Evolutionary conservation across 1,284 basidiomycete genomes (phyloP).

Genomic region (Mycena sp.): DNA sequence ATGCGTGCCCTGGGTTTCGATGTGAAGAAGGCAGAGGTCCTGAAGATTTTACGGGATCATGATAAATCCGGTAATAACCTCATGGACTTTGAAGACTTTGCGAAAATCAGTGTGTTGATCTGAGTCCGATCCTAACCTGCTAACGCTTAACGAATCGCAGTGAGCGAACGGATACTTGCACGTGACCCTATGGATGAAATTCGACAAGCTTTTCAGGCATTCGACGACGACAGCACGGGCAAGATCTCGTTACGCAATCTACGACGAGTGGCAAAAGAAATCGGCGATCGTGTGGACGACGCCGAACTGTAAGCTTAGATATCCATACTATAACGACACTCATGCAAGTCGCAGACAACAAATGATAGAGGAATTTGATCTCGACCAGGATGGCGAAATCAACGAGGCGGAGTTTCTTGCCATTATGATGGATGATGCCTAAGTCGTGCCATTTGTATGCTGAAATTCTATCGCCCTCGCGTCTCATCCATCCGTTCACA

Average conservation of each 20-base stretch:
- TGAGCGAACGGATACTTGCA: conserved; percentile 93
- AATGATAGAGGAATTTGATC: conserved; percentile 99
- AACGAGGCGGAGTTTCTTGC: conserved; percentile 94
- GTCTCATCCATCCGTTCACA: no score
- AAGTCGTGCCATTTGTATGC: no score
- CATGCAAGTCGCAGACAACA: conserved; percentile 79
- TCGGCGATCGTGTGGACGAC: conserved; percentile 95
- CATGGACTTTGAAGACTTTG: conserved; percentile 96
- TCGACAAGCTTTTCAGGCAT: conserved; percentile 93
- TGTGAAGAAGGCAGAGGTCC: conserved; percentile 96
- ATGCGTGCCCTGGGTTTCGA: conserved; percentile 99
- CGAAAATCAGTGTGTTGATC: conserved; percentile 87
- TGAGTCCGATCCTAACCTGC: conserved; percentile 9
- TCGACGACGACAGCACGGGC: no score
- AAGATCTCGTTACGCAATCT: conserved; percentile 92
- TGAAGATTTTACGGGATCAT: conserved; percentile 93
- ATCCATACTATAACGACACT: conserved; percentile 17
- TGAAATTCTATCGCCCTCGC: no score
- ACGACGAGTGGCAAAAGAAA: conserved; percentile 94
- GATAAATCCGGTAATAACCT: conserved; percentile 91
- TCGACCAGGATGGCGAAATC: conserved; percentile 99
- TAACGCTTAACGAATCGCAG: conserved; percentile 55
- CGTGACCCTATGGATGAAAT: conserved; percentile 98
- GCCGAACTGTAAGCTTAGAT: conserved; percentile 89
- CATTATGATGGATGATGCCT: conserved; percentile 92